Evolutionary conservation across 2,329 filamentous ascomycete species (phyloP).

Genomic region (Mycosphaerella arachidis): DNA sequence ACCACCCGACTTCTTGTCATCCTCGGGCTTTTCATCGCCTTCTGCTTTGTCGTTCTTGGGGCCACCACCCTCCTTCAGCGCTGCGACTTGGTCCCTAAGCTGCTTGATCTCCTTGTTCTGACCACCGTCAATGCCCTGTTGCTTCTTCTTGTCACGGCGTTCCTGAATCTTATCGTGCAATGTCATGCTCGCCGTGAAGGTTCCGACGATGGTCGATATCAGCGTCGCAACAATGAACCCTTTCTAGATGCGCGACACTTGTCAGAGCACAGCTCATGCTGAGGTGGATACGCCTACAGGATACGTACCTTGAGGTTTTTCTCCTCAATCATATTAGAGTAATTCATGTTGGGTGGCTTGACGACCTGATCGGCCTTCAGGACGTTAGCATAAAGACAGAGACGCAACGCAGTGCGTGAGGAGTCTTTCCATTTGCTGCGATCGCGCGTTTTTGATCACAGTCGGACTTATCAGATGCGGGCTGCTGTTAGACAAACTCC

Average conservation of each 20-base stretch:
- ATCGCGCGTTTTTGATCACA: background rate
- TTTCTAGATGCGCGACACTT: constrained; percentile 27
- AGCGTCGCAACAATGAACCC: constrained; percentile 44
- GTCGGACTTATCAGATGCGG: background rate
- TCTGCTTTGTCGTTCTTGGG: constrained; percentile 21
- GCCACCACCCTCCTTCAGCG: constrained; percentile 21
- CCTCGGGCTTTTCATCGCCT: constrained; percentile 1
- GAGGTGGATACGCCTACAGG: background rate
- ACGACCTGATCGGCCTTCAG: constrained; percentile 6
- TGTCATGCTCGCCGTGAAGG: constrained; percentile 42
- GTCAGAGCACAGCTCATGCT: background rate
- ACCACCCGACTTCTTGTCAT: constrained; percentile 1
- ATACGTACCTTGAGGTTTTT: constrained; percentile 38
- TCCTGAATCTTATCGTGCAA: constrained; percentile 38
- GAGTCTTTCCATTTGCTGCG: constrained; percentile 5
- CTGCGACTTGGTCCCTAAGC: constrained; percentile 27
- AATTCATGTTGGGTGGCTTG: constrained; percentile 36
- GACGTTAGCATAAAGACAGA: constrained; percentile 1
- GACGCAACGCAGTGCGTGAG: background rate
- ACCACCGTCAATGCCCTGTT: constrained; percentile 25
- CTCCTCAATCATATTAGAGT: constrained; percentile 44
- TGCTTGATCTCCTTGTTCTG: constrained; percentile 24
- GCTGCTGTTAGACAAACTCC: background rate
- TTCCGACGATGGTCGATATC: constrained; percentile 42
- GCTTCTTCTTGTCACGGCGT: constrained; percentile 33